Evolutionary conservation across 1,284 basidiomycete species (phyloP).

Genomic region (Anthracocystis walkeri): DNA sequence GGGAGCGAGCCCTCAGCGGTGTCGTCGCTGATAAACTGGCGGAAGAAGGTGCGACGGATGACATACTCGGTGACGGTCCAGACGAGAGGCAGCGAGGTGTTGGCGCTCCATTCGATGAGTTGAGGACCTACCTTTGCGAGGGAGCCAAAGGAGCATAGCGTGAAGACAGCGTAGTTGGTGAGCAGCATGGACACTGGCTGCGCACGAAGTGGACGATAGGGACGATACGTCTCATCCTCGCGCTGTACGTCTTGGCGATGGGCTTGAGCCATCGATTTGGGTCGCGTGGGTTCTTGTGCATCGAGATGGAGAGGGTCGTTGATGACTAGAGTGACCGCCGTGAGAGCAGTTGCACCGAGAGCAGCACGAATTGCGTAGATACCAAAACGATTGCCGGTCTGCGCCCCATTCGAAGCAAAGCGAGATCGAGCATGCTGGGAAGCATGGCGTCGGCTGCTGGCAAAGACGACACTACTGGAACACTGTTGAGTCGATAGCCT

Average conservation of each 20-base stretch:
- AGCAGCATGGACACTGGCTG: conserved; percentile 71
- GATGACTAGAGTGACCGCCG: conserved; percentile 19
- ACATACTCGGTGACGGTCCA: conserved; percentile 77
- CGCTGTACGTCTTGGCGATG: conserved; percentile 34
- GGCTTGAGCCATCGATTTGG: conserved; percentile 29
- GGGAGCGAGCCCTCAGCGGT: conserved; percentile 79
- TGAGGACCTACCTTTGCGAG: conserved; percentile 82
- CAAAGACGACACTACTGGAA: not conserved
- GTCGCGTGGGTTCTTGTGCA: conserved; percentile 9
- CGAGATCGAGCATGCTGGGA: conserved; percentile 6
- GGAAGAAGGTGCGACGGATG: conserved; percentile 86
- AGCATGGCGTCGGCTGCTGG: conserved; percentile 12
- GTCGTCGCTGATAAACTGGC: conserved; percentile 90
- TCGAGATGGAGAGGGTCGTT: conserved; percentile 41
- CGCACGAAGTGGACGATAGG: conserved; percentile 36
- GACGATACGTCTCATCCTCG: conserved; percentile 39
- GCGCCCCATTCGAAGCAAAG: not conserved
- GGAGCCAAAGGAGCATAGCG: conserved; percentile 80
- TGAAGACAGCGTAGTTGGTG: conserved; percentile 83
- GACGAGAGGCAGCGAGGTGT: conserved; percentile 78
- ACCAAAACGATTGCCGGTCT: conserved; percentile 7
- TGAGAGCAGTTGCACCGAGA: conserved; percentile 32
- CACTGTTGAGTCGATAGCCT: not conserved
- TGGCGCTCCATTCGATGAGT: conserved; percentile 74
- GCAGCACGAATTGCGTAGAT: conserved; percentile 18